Conservation (phyloP, 1,139 yeast genomes). For the Kazachstania sp. region DNA sequence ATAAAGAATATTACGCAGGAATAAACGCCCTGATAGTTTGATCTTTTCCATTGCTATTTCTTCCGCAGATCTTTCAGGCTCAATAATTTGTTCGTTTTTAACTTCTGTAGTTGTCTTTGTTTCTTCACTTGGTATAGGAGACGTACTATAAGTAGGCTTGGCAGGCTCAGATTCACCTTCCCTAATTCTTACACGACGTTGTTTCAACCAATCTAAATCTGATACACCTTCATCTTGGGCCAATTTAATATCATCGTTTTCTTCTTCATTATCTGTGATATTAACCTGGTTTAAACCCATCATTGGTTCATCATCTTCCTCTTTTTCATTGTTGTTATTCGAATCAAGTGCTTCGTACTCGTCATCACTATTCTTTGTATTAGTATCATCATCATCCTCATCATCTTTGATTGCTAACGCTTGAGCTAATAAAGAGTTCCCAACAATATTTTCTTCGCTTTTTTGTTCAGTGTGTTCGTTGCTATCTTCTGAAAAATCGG, state of each 20-base stretch:
- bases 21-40: conserved; percentile 67
- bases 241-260: conserved; percentile 21
- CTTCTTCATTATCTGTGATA: conserved; percentile 13
- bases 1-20: conserved; percentile 78
- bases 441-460: conserved; percentile 15
- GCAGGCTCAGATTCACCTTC: conserved; percentile 36
- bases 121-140: conserved; percentile 20
- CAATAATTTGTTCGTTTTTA: conserved; percentile 16
- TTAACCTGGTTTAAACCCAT: conserved; percentile 23
- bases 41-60: conserved; percentile 47
- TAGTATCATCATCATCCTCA: conserved; percentile 26
- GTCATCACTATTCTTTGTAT: conserved; percentile 50
- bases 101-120: conserved; percentile 11
- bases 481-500: conserved; percentile 6
- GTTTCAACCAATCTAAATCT: conserved; percentile 84
- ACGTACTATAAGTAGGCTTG: background rate
- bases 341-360: conserved; percentile 50
- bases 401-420: conserved; percentile 32
- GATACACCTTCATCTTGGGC: conserved; percentile 52
- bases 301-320: conserved; percentile 30
- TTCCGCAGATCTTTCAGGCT: conserved; percentile 32
- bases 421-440: conserved; percentile 33
- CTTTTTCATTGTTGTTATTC: conserved; percentile 27
- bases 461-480: conserved; percentile 10
- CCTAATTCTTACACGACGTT: conserved; percentile 64